Conservation (phyloP, 768 basidiomycete species). For the Pleurotus cornucopiae region DNA sequence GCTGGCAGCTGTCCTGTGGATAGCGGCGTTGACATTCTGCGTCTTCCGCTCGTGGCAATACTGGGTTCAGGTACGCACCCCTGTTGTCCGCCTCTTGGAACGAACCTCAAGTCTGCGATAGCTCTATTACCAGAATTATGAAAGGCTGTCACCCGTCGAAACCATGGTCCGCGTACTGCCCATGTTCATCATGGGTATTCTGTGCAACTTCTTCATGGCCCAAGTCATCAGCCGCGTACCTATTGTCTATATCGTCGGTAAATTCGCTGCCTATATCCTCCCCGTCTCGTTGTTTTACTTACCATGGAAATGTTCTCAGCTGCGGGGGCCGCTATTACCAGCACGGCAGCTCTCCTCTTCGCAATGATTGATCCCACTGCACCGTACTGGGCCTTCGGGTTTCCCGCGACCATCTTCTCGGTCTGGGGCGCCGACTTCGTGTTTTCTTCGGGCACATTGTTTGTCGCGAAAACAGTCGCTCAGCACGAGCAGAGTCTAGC, state of each 20-base stretch:
- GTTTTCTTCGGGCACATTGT: slow-evolving; percentile 53
- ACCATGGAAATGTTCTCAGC: slow-evolving; percentile 20
- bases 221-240: slow-evolving; percentile 40
- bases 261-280: slow-evolving; percentile 9
- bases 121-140: slow-evolving; percentile 56
- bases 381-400: slow-evolving; percentile 58
- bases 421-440: slow-evolving; percentile 63
- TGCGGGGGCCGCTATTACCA: slow-evolving; percentile 36
- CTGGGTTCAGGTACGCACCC: slow-evolving; percentile 20
- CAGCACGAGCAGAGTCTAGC: slow-evolving; percentile 56
- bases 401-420: slow-evolving; percentile 50
- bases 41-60: slow-evolving; percentile 52
- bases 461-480: slow-evolving; percentile 47
- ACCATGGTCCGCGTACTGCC: slow-evolving; percentile 55
- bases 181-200: slow-evolving; percentile 47
- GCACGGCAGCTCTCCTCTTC: slow-evolving; percentile 44
- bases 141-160: slow-evolving; percentile 38
- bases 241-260: slow-evolving; percentile 43
- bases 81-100: neutral
- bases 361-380: slow-evolving; percentile 44
- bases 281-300: neutral
- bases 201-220: slow-evolving; percentile 51
- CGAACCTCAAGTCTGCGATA: slow-evolving; percentile 17
- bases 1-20: slow-evolving; percentile 54
- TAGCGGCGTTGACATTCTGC: slow-evolving; percentile 65